phyloP scores from a whole-genome alignment of 257 asterid genomes.

The Petrea volubilis region DNA sequence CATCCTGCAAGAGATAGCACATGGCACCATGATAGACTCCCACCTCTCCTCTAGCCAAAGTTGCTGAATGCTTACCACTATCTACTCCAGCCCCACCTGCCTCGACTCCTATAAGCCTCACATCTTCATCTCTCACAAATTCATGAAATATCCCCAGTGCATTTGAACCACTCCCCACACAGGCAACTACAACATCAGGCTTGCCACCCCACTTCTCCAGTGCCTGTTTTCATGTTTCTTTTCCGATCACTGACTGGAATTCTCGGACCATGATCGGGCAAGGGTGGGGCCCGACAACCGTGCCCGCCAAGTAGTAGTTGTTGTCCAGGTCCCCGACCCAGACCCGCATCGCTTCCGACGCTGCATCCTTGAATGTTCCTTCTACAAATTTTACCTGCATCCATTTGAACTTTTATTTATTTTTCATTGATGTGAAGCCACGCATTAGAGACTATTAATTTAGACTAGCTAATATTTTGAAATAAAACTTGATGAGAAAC shows the following conservation, averaged over 20 bases:
- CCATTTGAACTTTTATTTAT: too few species aligned
- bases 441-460: too few species aligned
- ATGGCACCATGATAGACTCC: constrained; percentile 81
- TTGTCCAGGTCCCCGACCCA: constrained; percentile 62
- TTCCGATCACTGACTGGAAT: constrained; percentile 74
- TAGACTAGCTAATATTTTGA: too few species aligned
- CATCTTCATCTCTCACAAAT: constrained; percentile 61
- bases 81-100: constrained; percentile 64
- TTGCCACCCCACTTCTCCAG: constrained; percentile 68
- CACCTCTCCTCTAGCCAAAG: constrained; percentile 54
- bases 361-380: constrained; percentile 75
- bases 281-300: constrained; percentile 81
- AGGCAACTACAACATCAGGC: constrained; percentile 74
- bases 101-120: constrained; percentile 69
- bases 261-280: constrained; percentile 71
- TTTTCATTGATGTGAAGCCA: too few species aligned
- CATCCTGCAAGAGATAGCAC: constrained; percentile 74
- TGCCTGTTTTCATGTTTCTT: constrained; percentile 69
- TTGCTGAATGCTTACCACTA: constrained; percentile 67
- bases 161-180: constrained; percentile 79
- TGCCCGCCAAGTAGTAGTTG: constrained; percentile 54
- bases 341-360: constrained; percentile 62
- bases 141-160: constrained; percentile 82
- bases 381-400: constrained; percentile 43
- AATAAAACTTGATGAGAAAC: too few species aligned